Evolutionary conservation across 1,139 yeast species (phyloP), one percentile per base, ranked within the genome.

Genomic region (Debaryomyces sp.): DNA sequence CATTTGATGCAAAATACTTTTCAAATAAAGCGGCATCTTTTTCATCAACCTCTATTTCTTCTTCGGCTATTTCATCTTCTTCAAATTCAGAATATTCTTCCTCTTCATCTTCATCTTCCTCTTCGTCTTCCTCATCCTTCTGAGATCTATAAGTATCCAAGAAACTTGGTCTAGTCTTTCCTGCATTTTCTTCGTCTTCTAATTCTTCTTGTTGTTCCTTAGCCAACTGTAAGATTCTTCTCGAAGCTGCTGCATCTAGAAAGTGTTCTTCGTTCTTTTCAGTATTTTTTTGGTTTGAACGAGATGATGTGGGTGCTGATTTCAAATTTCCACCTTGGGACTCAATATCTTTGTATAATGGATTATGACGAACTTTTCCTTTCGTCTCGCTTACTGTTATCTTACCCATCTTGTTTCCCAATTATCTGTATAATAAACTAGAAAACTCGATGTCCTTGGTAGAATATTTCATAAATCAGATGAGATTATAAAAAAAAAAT

Each of bases 171-270:
- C 54, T 49, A 18, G 44, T 46, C 7, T 43, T 34, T 5, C 56
- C 54, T 4, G 57, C 60, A 13, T 67, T 65, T 54, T 85, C 90
- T 63, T 89, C 96, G 6, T 68, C 75, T 50, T 80, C 88, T 27
- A 92, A 67, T 64, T 94, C 99, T 42, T 89, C 92, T 66, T 91
- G 97, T 70, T 94, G 99, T 60, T 87, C 94, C 59, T 81, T 85
- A 13, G 98, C 99, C 56, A 94, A 76, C 63, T 87, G 89, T 55
- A 94, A 75, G 67, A 94, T 92, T 71, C 84, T 90, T 68, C 96
- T 80, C 1, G 98, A 89, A 33, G 90, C 76, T 24, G 83, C 76
- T 17, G 97, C 89, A 71, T 92, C 97, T 42, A 94, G 78, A 58
- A 71, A 86, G 40, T 80, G 85, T 49, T 87, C 92, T 21, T 74